These are phyloP conservation scores for Leccinum obscurum DNA, from an alignment of 768 basidiomycete species.

Conservation along the genomic window DNA sequence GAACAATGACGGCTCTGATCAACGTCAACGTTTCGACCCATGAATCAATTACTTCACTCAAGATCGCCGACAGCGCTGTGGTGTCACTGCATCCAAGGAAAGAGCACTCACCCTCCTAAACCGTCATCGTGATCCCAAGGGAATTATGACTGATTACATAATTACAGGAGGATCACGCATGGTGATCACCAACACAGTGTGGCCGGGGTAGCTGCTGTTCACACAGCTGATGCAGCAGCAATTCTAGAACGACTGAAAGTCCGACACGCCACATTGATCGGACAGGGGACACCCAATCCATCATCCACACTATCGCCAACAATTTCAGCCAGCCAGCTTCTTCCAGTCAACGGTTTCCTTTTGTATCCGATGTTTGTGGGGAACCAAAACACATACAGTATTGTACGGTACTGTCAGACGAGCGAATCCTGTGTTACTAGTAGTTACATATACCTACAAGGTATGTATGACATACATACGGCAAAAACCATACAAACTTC, in stretches of 20 bases:
- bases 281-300: no score
- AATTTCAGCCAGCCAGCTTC: neutral
- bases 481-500: conserved; percentile 6
- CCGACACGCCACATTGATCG: no score
- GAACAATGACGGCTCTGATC: neutral
- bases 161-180: no score
- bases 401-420: neutral
- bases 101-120: neutral
- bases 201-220: no score
- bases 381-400: neutral
- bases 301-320: neutral
- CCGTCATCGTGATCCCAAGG: neutral
- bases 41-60: no score
- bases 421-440: neutral
- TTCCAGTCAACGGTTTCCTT: neutral
- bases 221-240: no score
- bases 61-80: no score
- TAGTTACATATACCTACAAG: neutral
- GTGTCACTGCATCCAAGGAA: no score
- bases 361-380: neutral
- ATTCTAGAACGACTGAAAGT: no score
- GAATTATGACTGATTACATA: no score
- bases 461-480: neutral
- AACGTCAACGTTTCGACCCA: no score
- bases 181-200: no score